Percentiles rank a stretch among this genome's conserved stretches.
phyloP scores from a whole-genome alignment of 2,329 filamentous ascomycete genomes.

The Aspergillus phoenicis region DNA sequence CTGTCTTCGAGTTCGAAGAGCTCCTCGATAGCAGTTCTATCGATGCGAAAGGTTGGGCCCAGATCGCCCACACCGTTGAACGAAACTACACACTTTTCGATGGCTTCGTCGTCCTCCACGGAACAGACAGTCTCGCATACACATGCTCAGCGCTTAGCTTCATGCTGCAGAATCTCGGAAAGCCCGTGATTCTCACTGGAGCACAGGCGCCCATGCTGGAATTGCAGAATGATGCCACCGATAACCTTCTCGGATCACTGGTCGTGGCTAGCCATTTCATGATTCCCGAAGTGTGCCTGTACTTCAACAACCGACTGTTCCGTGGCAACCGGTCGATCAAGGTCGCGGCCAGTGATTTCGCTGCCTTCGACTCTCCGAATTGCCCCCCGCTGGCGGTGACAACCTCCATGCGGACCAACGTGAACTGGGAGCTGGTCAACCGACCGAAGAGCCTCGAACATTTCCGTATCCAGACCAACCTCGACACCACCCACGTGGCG shows the following conservation, averaged over 20 bases:
- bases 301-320: slow-evolving; percentile 90
- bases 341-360: slow-evolving; percentile 80
- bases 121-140: slow-evolving; percentile 87
- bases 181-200: slow-evolving; percentile 84
- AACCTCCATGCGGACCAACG: slow-evolving; percentile 76
- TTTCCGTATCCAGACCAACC: slow-evolving; percentile 72
- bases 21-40: slow-evolving; percentile 90
- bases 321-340: slow-evolving; percentile 88
- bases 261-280: slow-evolving; percentile 91
- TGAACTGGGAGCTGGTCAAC: slow-evolving; percentile 77
- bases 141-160: slow-evolving; percentile 89
- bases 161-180: slow-evolving; percentile 88
- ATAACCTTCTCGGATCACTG: slow-evolving; percentile 84
- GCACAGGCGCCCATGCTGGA: slow-evolving; percentile 86
- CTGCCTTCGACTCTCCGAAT: slow-evolving; percentile 89
- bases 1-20: slow-evolving; percentile 79
- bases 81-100: slow-evolving; percentile 88
- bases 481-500: slow-evolving; percentile 86
- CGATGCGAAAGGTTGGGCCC: slow-evolving; percentile 80
- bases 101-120: slow-evolving; percentile 87
- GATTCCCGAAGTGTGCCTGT: slow-evolving; percentile 89
- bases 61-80: slow-evolving; percentile 76
- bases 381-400: slow-evolving; percentile 78
- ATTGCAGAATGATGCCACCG: slow-evolving; percentile 85
- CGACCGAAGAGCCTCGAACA: slow-evolving; percentile 73